Conservation (phyloP, 1,284 basidiomycete species). For the Melampsora americana region DNA sequence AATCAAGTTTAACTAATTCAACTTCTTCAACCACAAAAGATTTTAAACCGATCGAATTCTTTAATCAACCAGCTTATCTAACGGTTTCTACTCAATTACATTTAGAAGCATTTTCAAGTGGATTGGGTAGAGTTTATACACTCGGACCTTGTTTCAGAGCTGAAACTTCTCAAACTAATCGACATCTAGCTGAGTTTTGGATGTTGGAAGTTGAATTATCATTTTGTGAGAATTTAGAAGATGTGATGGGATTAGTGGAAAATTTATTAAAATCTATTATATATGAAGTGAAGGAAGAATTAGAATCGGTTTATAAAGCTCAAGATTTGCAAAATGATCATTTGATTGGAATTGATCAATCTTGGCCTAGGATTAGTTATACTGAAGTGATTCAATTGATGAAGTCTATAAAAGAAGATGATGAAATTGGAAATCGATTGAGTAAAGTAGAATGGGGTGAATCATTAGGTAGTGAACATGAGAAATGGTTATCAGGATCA, state of each 20-base stretch:
- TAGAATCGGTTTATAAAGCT: background rate
- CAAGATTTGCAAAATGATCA: background rate
- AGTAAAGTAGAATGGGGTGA: conserved; percentile 66
- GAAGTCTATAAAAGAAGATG: conserved; percentile 49
- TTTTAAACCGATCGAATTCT: conserved; percentile 54
- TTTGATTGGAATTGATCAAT: conserved; percentile 11
- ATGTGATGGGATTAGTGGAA: conserved; percentile 72
- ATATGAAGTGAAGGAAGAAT: background rate
- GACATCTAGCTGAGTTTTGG: conserved; percentile 98
- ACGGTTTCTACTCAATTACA: conserved; percentile 95
- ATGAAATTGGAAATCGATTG: conserved; percentile 52
- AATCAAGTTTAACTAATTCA: conserved; percentile 44
- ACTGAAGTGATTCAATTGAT: conserved; percentile 70
- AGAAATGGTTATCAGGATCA: conserved; percentile 77
- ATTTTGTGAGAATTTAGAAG: conserved; percentile 59
- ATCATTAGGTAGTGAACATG: conserved; percentile 80
- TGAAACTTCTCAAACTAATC: conserved; percentile 76
- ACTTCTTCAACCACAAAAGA: background rate
- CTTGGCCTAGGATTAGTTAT: conserved; percentile 77
- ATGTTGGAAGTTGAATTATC: conserved; percentile 94
- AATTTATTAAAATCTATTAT: conserved; percentile 59
- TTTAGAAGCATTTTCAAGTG: conserved; percentile 77
- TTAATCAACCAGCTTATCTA: conserved; percentile 72
- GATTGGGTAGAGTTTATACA: conserved; percentile 80
- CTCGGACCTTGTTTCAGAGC: conserved; percentile 89